Base-by-base conservation (phyloP, 2,329 filamentous ascomycete species). In the Coleophoma cylindrospora region DNA sequence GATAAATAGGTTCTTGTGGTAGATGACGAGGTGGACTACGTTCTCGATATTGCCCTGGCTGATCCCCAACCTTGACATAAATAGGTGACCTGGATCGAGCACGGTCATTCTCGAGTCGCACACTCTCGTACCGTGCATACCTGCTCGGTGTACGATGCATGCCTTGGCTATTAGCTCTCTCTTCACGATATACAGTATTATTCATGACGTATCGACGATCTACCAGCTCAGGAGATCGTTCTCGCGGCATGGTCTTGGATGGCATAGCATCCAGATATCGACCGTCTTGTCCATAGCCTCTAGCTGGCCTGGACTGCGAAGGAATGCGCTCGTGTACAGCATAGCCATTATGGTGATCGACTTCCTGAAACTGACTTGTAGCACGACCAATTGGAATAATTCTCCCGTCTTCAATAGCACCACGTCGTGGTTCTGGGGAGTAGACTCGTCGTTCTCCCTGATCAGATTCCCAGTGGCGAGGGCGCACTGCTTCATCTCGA, bases 21-120 rank as follows among this genome's bases (percentile, higher is more conserved):
- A 56, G 54, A 14, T 51, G 47, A 49, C 56, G 57, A 46, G 56
- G 49, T 8, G 68, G 62, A 51, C 61, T 67, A 13, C 59, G 63
- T 44, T 68, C 63, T 34, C 60, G 61, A 53, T 68, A 66, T 45
- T 61, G 56, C 33, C 54, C 59, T 19, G 54, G 38, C 52, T 60
- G 58, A 47, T 55, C 46, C 33, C 57, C 58, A 19, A 62, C 50
- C 36, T 64, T 64, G 49, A 63, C 55, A 57, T 66, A 67, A 50
- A 62, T 56, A 47, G 67, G 65, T 37, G 68, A 68, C 45, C 60
- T 62, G 14, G 67, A 67, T 53, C 63, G 65, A 13, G 58, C 57
- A 45, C 61, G 62, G 38, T 64, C 64, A 50, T 58, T 58, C 51
- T 62, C 57, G n/a, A 61, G 57, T 54, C 64, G 57, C 47, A 64